These are phyloP conservation scores for Rhodofomes roseus DNA, from an alignment of 1,284 basidiomycete genomes.

Conservation along the genomic window DNA sequence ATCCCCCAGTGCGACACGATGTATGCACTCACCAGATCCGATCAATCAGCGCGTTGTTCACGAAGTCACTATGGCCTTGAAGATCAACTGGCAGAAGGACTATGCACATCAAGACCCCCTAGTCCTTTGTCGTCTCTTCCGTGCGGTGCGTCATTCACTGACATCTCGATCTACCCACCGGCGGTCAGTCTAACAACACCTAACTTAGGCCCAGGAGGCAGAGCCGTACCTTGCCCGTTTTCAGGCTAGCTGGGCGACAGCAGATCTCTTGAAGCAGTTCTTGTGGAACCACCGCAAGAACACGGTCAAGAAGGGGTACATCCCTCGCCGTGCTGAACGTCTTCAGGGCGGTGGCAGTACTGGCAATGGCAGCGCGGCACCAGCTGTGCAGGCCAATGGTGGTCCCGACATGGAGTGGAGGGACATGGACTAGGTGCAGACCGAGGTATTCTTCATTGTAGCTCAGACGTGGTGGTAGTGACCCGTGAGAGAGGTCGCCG, in stretches of 20 bases:
- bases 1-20: too few relatives aligned
- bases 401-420: too few relatives aligned
- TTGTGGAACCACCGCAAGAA: slow-evolving; percentile 11
- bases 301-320: slow-evolving; percentile 7
- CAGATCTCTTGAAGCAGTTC: slow-evolving; percentile 6
- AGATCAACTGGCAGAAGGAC: neutral
- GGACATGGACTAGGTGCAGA: too few relatives aligned
- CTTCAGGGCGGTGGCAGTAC: too few relatives aligned
- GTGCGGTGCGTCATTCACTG: neutral
- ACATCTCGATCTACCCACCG: too few relatives aligned
- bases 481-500: too few relatives aligned
- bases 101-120: neutral
- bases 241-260: slow-evolving; percentile 8
- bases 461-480: too few relatives aligned
- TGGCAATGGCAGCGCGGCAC: too few relatives aligned
- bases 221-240: slow-evolving; percentile 4
- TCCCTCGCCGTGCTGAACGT: neutral
- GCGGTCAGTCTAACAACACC: neutral
- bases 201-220: slow-evolving; percentile 6
- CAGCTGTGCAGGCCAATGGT: too few relatives aligned
- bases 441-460: too few relatives aligned
- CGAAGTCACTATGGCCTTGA: neutral
- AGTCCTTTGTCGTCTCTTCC: neutral
- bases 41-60: neutral
- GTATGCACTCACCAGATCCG: too few relatives aligned